Conservation (phyloP, 164 flowering plant genomes). For the Amborella trichopoda region DNA sequence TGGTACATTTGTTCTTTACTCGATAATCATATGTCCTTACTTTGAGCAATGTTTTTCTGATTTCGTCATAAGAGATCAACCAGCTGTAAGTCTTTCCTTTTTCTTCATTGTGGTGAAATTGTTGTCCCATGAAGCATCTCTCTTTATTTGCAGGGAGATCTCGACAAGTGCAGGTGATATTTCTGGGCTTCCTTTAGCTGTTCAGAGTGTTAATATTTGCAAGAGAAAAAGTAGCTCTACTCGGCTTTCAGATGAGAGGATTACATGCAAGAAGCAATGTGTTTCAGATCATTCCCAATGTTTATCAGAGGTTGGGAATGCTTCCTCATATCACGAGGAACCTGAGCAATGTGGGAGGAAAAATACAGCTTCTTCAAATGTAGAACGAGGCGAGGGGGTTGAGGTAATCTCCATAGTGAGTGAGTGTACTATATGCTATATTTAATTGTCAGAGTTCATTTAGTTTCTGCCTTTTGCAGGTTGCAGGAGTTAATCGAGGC, state of each 20-base stretch:
- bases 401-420: constrained; percentile 10
- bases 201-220: constrained; percentile 17
- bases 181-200: constrained; percentile 10
- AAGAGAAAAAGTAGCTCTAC: constrained; percentile 48
- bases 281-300: constrained; percentile 7
- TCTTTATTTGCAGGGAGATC: constrained; percentile 31
- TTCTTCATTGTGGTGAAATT: neutral
- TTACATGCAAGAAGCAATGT: constrained; percentile 27
- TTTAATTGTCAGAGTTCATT: constrained; percentile 1
- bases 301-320: constrained; percentile 9
- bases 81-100: neutral
- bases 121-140: neutral
- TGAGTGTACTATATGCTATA: neutral
- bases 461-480: constrained; percentile 18
- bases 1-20: neutral
- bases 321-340: constrained; percentile 11
- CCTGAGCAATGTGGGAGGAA: constrained; percentile 8
- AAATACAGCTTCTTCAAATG: constrained; percentile 2
- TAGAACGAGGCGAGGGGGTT: constrained; percentile 18
- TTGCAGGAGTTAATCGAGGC: constrained; percentile 4
- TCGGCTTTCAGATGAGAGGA: constrained; percentile 18
- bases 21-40: neutral
- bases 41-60: neutral
- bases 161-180: constrained; percentile 12
- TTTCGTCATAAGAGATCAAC: neutral